Evolutionary conservation across 1,139 yeast species (phyloP).

Genomic region (Saccharomycopsis hybrid): DNA sequence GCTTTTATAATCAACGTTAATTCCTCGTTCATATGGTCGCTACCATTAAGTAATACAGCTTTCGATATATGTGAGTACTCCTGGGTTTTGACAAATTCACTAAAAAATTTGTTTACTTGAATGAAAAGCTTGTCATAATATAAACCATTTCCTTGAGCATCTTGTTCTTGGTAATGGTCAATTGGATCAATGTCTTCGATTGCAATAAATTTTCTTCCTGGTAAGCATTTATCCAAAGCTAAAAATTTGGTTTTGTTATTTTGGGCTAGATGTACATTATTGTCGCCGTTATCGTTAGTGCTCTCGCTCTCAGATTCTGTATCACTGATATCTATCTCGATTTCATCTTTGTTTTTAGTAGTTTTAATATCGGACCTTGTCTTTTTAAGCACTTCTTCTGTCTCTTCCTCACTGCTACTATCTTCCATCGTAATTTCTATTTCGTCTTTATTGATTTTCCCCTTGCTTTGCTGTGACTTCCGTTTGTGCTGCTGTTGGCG

Average conservation of each 20-base stretch:
- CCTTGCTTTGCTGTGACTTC: too few species aligned
- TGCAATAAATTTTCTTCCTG: conserved; percentile 49
- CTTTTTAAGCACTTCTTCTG: conserved; percentile 12
- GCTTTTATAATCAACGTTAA: conserved; percentile 1
- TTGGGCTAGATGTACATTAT: not conserved
- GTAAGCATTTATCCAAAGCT: conserved; percentile 82
- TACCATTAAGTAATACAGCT: conserved; percentile 4
- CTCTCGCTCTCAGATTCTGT: too few species aligned
- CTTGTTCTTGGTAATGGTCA: conserved; percentile 6
- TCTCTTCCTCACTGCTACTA: conserved; percentile 16
- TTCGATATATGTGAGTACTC: conserved; percentile 3
- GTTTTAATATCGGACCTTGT: conserved; percentile 11
- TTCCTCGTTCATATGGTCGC: not conserved
- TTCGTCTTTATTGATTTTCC: too few species aligned
- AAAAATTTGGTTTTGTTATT: conserved; percentile 46
- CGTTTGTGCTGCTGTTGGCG: too few species aligned
- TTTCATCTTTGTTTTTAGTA: conserved; percentile 35
- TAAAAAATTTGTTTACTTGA: conserved; percentile 10
- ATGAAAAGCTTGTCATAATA: conserved; percentile 37
- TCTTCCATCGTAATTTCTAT: conserved; percentile 3
- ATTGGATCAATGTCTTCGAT: conserved; percentile 31
- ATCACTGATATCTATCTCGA: conserved; percentile 34
- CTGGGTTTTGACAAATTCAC: not conserved
- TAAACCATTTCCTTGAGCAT: conserved; percentile 27
- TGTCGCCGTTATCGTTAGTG: too few species aligned